Percentiles rank a stretch among this genome's conserved stretches.
phyloP scores from a whole-genome alignment of 2,329 filamentous ascomycete species.

The Fusarium domesticum region DNA sequence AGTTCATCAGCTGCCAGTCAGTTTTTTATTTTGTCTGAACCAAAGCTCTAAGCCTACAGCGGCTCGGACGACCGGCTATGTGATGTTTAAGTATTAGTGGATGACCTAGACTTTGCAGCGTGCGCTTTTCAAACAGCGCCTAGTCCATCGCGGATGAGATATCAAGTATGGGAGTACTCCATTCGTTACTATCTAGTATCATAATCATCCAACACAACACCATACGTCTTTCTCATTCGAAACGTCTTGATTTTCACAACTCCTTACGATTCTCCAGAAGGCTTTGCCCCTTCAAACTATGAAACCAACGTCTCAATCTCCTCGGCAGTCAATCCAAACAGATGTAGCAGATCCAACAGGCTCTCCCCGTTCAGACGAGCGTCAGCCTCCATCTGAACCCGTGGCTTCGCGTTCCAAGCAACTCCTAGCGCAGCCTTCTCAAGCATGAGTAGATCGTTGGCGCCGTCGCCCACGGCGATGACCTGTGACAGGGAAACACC shows the following conservation, averaged over 20 bases:
- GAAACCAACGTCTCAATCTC: slow-evolving; percentile 43
- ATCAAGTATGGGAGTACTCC: neutral
- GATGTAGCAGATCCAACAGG: slow-evolving; percentile 67
- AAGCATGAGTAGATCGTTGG: slow-evolving; percentile 82
- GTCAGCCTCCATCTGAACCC: slow-evolving; percentile 74
- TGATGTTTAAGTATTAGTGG: too few species aligned
- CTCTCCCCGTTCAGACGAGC: slow-evolving; percentile 68
- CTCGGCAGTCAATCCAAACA: slow-evolving; percentile 68
- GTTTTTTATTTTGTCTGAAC: neutral
- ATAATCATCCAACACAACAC: slow-evolving; percentile 18
- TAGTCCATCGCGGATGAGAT: neutral
- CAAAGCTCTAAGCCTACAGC: neutral
- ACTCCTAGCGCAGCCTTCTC: slow-evolving; percentile 70
- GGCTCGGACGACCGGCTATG: slow-evolving; percentile 7
- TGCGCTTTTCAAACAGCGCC: too few species aligned
- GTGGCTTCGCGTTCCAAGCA: slow-evolving; percentile 80
- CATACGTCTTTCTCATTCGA: slow-evolving; percentile 15
- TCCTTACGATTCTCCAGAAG: slow-evolving; percentile 9
- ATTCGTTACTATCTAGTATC: slow-evolving; percentile 24
- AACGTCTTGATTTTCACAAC: slow-evolving; percentile 8
- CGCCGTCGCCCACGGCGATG: slow-evolving; percentile 76
- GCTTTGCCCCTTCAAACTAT: slow-evolving; percentile 12
- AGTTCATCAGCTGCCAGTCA: slow-evolving; percentile 10
- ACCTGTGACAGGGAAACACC: slow-evolving; percentile 63
- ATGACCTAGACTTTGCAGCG: too few species aligned